Conservation (phyloP, 2,329 filamentous ascomycete species). For the Sclerotinia borealis region DNA sequence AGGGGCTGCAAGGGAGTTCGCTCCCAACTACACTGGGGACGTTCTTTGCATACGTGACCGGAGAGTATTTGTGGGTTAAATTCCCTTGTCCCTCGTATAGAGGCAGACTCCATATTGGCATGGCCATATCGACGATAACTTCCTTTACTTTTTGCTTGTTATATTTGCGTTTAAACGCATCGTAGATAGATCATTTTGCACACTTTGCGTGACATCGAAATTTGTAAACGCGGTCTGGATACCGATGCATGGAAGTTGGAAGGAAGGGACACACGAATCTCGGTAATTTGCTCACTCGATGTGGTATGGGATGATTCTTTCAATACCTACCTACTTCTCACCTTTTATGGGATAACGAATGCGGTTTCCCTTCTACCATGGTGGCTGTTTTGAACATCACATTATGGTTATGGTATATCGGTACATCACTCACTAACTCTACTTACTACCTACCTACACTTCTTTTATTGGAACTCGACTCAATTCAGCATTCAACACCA, state of each 20-base stretch:
- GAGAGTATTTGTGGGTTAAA: constrained; percentile 1
- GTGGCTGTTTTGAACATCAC: background rate
- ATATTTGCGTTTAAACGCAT: constrained; percentile 10
- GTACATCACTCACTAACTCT: background rate
- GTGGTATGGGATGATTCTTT: constrained; percentile 2
- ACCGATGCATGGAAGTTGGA: constrained; percentile 6
- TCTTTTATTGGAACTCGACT: background rate
- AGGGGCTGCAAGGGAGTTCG: background rate
- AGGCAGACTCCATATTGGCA: background rate
- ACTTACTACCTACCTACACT: background rate
- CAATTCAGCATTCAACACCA: background rate
- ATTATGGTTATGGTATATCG: background rate
- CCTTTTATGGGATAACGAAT: constrained; percentile 2
- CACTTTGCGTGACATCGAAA: constrained; percentile 11
- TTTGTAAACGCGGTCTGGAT: constrained; percentile 11
- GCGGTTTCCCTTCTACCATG: background rate
- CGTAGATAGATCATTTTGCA: constrained; percentile 14
- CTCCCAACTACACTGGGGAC: background rate
- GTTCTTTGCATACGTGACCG: background rate
- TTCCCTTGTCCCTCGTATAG: background rate
- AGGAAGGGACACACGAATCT: constrained; percentile 9
- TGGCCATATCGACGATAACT: background rate
- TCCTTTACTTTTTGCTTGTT: background rate
- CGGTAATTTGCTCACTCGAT: constrained; percentile 6
- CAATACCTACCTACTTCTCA: background rate